These are phyloP conservation scores for Monoraphidium neglectum DNA, from an alignment of 139 green algal genomes.

Conservation along the genomic window DNA sequence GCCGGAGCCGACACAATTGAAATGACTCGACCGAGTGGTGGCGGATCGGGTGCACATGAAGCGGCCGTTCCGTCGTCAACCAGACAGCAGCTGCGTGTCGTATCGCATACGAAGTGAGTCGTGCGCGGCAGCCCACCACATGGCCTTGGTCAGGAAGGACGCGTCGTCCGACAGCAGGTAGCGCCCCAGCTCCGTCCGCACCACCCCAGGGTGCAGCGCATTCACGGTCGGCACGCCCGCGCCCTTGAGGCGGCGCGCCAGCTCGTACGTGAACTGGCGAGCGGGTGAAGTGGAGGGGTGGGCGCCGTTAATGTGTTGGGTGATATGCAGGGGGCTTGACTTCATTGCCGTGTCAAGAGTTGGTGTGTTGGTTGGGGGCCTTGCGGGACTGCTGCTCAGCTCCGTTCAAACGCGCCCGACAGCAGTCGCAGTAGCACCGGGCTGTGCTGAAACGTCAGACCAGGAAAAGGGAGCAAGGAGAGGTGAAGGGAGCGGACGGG, in stretches of 20 bases:
- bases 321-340: constrained; percentile 81
- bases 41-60: too few relatives aligned
- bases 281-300: too few relatives aligned
- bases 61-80: too few relatives aligned
- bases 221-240: constrained; percentile 59
- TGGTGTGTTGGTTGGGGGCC: not conserved
- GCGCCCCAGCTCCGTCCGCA: constrained; percentile 80
- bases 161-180: constrained; percentile 4
- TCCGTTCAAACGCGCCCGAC: not conserved
- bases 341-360: constrained; percentile 50
- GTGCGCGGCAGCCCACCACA: too few relatives aligned
- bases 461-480: too few relatives aligned
- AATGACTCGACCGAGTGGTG: too few relatives aligned
- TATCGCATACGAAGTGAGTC: too few relatives aligned
- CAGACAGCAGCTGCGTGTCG: too few relatives aligned
- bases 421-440: not conserved
- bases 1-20: too few relatives aligned
- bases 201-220: constrained; percentile 81
- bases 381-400: not conserved
- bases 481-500: too few relatives aligned
- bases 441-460: not conserved
- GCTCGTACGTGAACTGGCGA: constrained; percentile 88
- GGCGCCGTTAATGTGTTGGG: too few relatives aligned
- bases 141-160: not conserved
- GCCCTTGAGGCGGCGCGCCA: constrained; percentile 55